Evolutionary conservation across 78 protist genomes (phyloP).

Genomic region (Diacronema lutheri): DNA sequence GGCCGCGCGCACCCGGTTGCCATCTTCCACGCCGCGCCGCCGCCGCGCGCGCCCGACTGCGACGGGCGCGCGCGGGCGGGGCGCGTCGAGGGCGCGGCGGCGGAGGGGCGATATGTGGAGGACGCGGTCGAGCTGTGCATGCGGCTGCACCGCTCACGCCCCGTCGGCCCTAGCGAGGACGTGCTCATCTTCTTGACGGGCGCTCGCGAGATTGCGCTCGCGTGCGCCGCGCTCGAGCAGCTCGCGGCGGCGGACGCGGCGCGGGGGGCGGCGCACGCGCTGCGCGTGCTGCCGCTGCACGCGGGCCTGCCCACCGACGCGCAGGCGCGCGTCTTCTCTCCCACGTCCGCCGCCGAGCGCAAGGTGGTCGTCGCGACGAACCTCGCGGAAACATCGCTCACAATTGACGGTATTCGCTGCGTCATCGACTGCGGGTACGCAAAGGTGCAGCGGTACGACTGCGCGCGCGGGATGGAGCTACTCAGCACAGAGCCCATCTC

Average conservation of each 20-base stretch:
- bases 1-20: not conserved
- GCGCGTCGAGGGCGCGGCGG: too few species aligned
- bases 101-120: not conserved
- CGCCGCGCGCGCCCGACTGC: slow-evolving; percentile 26
- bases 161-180: slow-evolving; percentile 71
- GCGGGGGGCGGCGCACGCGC: not conserved
- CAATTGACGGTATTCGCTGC: not conserved
- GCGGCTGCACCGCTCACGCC: not conserved
- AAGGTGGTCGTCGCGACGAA: slow-evolving; percentile 45
- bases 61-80: slow-evolving; percentile 13
- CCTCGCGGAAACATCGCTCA: slow-evolving; percentile 60
- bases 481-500: not conserved
- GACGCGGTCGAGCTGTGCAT: not conserved
- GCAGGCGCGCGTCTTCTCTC: slow-evolving; percentile 40
- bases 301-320: slow-evolving; percentile 64
- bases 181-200: slow-evolving; percentile 51
- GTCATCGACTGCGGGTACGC: too few species aligned
- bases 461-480: not conserved
- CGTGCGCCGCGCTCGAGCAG: not conserved
- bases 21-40: slow-evolving; percentile 26
- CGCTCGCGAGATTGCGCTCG: slow-evolving; percentile 33
- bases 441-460: not conserved
- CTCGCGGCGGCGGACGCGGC: not conserved
- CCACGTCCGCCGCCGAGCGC: not conserved
- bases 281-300: slow-evolving; percentile 36